These are phyloP conservation scores for Fusarium fujikuroi DNA, from an alignment of 2,329 filamentous ascomycete genomes.

Conservation along the genomic window DNA sequence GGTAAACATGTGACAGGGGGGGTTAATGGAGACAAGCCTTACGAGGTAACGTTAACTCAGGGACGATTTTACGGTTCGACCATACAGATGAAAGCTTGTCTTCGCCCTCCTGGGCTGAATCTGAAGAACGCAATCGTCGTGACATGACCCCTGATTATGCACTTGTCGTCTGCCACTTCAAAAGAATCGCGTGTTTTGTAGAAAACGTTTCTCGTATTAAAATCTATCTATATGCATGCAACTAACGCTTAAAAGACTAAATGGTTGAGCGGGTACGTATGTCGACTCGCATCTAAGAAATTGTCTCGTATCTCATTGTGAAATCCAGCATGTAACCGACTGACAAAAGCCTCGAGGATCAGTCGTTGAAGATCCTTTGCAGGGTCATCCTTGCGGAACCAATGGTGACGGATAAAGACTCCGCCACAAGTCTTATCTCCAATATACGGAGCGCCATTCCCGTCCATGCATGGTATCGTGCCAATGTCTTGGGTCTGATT, in stretches of 20 bases:
- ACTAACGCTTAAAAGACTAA: neutral
- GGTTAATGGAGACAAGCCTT: neutral
- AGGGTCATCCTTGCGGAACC: constrained; percentile 22
- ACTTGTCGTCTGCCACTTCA: neutral
- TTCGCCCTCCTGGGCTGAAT: neutral
- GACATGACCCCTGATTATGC: neutral
- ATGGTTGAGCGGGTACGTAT: constrained; percentile 5
- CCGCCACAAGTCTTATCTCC: constrained; percentile 39
- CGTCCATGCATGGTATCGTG: constrained; percentile 40
- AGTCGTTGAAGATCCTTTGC: constrained; percentile 6
- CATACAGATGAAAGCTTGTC: neutral
- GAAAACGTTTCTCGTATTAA: neutral
- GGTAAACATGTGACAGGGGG: neutral
- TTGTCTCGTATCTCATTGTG: constrained; percentile 8
- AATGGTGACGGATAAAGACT: constrained; percentile 43
- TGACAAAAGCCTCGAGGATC: constrained; percentile 3
- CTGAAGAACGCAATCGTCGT: neutral
- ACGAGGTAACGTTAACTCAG: neutral
- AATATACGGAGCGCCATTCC: constrained; percentile 40
- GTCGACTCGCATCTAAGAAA: constrained; percentile 11
- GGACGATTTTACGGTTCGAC: neutral
- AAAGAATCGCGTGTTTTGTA: neutral
- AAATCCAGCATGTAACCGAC: constrained; percentile 11
- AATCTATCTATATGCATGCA: neutral
- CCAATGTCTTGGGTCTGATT: constrained; percentile 34